Percentiles rank a stretch among this genome's conserved stretches.
These are phyloP conservation scores for Hypoxylon sp. DNA, from an alignment of 2,329 filamentous ascomycete genomes.

Conservation along the genomic window DNA sequence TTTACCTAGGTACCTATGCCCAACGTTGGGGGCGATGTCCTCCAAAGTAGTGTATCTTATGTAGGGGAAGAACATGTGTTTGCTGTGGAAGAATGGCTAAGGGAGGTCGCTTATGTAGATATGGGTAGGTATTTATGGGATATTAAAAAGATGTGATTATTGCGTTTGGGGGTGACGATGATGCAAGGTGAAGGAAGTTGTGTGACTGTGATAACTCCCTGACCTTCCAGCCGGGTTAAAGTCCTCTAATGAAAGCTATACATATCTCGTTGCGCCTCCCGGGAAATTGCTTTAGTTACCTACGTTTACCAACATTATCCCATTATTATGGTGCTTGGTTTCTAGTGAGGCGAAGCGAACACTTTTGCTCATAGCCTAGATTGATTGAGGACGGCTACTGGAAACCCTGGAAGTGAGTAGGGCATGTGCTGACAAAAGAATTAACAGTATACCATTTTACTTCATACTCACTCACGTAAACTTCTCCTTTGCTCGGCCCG, in stretches of 20 bases:
- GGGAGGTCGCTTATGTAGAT: neutral
- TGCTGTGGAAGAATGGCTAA: neutral
- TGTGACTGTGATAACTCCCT: neutral
- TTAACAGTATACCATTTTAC: too few relatives aligned
- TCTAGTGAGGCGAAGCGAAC: neutral
- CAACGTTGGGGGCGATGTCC: slow-evolving; percentile 3
- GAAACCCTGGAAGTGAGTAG: neutral
- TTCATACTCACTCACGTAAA: too few relatives aligned
- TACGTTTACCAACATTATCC: neutral
- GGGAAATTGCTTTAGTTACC: neutral
- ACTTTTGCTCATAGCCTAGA: neutral
- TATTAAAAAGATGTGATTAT: neutral
- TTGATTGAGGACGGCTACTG: neutral
- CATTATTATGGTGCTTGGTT: neutral
- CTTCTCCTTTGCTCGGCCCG: neutral
- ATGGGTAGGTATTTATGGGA: slow-evolving; percentile 2
- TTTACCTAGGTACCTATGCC: too few relatives aligned
- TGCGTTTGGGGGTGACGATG: neutral
- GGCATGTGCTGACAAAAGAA: neutral
- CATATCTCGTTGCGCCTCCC: neutral
- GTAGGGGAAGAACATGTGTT: neutral
- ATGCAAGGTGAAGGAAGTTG: neutral
- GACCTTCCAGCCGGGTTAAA: neutral
- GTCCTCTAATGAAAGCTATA: neutral
- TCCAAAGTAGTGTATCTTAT: neutral